Conservation (phyloP, 2,329 filamentous ascomycete genomes). For the Nectriaceae sp. region DNA sequence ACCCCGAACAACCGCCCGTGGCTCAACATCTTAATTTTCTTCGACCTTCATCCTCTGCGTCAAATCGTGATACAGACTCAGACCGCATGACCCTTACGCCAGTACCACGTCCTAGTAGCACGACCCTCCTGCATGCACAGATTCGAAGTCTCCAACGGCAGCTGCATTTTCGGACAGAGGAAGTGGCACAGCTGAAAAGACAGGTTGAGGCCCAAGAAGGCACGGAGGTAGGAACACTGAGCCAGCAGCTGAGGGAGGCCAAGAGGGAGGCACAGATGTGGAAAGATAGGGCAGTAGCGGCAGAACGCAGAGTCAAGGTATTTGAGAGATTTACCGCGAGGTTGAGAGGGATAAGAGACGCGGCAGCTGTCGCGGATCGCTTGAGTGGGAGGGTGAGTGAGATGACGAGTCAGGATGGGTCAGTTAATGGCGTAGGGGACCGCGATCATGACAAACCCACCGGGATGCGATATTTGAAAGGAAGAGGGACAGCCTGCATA, state of each 20-base stretch:
- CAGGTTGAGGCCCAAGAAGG: slow-evolving; percentile 47
- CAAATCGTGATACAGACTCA: slow-evolving; percentile 10
- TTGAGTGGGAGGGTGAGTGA: neutral
- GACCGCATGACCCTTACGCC: slow-evolving; percentile 12
- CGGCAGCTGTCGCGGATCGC: slow-evolving; percentile 7
- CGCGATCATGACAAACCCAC: neutral
- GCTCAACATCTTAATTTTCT: slow-evolving; percentile 39
- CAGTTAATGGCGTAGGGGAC: neutral
- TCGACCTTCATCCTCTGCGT: slow-evolving; percentile 35
- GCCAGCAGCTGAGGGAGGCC: slow-evolving; percentile 47
- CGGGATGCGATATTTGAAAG: too few species aligned
- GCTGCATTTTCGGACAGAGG: slow-evolving; percentile 47
- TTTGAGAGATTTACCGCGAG: slow-evolving; percentile 46
- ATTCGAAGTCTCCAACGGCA: slow-evolving; percentile 51
- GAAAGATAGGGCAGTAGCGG: slow-evolving; percentile 56
- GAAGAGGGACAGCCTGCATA: neutral
- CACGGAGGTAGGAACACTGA: slow-evolving; percentile 47
- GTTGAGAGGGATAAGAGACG: slow-evolving; percentile 34
- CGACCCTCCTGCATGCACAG: slow-evolving; percentile 47
- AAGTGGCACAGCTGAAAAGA: slow-evolving; percentile 45
- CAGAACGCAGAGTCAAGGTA: slow-evolving; percentile 53
- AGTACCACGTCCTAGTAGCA: slow-evolving; percentile 27
- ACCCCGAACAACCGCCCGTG: slow-evolving; percentile 39
- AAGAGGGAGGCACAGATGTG: slow-evolving; percentile 43
- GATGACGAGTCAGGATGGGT: neutral